Percentiles rank a stretch among this genome's conserved stretches.
These are phyloP conservation scores for Fonsecaea pedrosoi DNA, from an alignment of 2,329 filamentous ascomycete species.

Conservation along the genomic window DNA sequence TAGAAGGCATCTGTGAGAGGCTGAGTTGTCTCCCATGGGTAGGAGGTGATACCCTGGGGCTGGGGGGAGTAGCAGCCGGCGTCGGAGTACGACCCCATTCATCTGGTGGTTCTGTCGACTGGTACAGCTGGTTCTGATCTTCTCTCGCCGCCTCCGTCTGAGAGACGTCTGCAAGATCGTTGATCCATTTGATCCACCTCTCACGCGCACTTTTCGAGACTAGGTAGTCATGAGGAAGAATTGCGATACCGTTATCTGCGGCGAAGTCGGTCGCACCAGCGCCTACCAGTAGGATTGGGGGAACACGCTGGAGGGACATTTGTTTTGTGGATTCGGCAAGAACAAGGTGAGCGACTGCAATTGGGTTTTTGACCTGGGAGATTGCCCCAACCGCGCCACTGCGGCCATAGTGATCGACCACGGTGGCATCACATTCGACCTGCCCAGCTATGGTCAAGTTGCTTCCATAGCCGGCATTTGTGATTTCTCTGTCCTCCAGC, in stretches of 20 bases:
- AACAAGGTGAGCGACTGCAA: constrained; percentile 82
- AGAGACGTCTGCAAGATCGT: constrained; percentile 71
- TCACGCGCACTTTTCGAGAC: constrained; percentile 81
- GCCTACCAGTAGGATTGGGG: constrained; percentile 88
- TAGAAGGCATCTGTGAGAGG: constrained; percentile 24
- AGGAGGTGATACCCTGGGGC: constrained; percentile 8
- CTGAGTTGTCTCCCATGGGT: constrained; percentile 11
- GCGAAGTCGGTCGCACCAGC: constrained; percentile 88
- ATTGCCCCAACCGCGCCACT: constrained; percentile 94
- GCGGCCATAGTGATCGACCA: constrained; percentile 87
- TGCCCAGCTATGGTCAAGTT: constrained; percentile 89
- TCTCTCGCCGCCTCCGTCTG: constrained; percentile 49
- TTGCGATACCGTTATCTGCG: constrained; percentile 73
- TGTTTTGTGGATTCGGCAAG: constrained; percentile 77
- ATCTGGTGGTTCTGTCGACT: not conserved
- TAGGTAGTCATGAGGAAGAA: constrained; percentile 76
- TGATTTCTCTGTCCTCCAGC: constrained; percentile 93
- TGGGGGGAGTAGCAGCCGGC: not conserved
- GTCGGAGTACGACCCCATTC: not conserved
- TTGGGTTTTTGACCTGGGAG: constrained; percentile 88
- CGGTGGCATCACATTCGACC: constrained; percentile 92
- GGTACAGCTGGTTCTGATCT: constrained; percentile 38
- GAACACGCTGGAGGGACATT: constrained; percentile 84
- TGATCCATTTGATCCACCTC: constrained; percentile 77
- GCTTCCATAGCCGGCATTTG: constrained; percentile 94